phyloP scores from a whole-genome alignment of 164 flowering plant genomes.

The Macadamia integrifolia region DNA sequence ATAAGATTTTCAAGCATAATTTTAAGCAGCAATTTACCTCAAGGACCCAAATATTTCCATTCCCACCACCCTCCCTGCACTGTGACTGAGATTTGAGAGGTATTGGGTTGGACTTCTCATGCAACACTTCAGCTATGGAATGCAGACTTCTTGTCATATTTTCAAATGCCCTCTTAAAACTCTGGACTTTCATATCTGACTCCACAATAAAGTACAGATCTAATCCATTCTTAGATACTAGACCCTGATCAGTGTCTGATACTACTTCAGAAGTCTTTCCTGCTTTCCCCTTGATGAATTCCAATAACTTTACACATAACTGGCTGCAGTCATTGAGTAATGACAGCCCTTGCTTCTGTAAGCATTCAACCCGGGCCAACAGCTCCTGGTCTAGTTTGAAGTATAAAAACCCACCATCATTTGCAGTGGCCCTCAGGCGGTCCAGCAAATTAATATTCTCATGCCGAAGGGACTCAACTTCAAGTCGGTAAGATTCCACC shows the following conservation, averaged over 20 bases:
- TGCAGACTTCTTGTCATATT: constrained; percentile 58
- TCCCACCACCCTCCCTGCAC: constrained; percentile 10
- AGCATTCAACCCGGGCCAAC: constrained; percentile 35
- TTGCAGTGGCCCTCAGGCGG: constrained; percentile 46
- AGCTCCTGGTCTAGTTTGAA: constrained; percentile 73
- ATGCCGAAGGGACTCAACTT: constrained; percentile 68
- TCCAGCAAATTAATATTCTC: constrained; percentile 68
- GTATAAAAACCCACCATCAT: constrained; percentile 36
- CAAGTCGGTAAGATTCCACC: constrained; percentile 56
- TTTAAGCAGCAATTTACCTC: constrained; percentile 33
- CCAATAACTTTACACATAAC: constrained; percentile 55
- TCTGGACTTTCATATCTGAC: constrained; percentile 72
- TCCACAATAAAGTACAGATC: constrained; percentile 69
- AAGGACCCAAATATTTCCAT: constrained; percentile 16
- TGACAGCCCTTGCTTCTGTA: constrained; percentile 62
- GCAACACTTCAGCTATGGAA: constrained; percentile 42
- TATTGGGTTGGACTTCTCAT: constrained; percentile 42
- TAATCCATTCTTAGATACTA: constrained; percentile 29
- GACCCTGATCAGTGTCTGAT: constrained; percentile 17
- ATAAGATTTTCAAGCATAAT: background rate
- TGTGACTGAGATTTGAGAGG: constrained; percentile 25
- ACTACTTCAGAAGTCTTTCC: constrained; percentile 9
- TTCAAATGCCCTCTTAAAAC: constrained; percentile 58
- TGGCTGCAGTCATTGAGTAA: constrained; percentile 49
- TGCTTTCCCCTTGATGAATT: constrained; percentile 40